These are phyloP conservation scores for Rubroboletus pulcherrimus DNA, from an alignment of 768 basidiomycete species.

Conservation along the genomic window DNA sequence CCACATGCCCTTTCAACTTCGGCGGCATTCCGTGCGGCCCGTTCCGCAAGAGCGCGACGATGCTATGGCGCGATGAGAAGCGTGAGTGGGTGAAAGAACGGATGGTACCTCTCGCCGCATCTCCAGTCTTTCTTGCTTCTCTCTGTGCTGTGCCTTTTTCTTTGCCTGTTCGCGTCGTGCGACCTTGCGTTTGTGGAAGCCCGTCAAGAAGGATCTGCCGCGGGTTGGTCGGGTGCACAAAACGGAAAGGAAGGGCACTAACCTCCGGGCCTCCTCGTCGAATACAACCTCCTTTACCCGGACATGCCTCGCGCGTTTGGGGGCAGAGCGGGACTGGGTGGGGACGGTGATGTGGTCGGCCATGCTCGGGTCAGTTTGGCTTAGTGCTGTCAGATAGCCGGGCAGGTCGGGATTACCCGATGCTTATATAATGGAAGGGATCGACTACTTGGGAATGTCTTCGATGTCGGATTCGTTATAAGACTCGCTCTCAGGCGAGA, in stretches of 20 bases:
- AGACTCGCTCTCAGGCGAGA: constrained; percentile 35
- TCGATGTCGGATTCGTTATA: constrained; percentile 28
- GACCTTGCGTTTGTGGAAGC: constrained; percentile 90
- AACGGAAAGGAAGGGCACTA: constrained; percentile 12
- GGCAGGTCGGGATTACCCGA: constrained; percentile 17
- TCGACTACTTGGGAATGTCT: constrained; percentile 28
- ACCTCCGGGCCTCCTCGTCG: constrained; percentile 83
- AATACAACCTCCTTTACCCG: constrained; percentile 82
- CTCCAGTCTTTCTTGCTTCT: constrained; percentile 72
- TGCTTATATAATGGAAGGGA: constrained; percentile 24
- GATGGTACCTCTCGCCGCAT: constrained; percentile 69
- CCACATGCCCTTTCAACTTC: constrained; percentile 75
- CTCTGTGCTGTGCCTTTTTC: constrained; percentile 68
- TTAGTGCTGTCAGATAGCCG: background rate
- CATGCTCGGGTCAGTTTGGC: constrained; percentile 19
- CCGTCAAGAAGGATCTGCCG: constrained; percentile 82
- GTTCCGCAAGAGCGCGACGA: constrained; percentile 72
- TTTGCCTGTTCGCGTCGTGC: constrained; percentile 76
- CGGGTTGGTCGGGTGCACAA: constrained; percentile 13
- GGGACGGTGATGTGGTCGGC: constrained; percentile 46
- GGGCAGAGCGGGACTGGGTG: constrained; percentile 60
- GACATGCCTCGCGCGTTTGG: constrained; percentile 57
- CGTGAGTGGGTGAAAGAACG: background rate
- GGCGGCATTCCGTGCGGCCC: constrained; percentile 72
- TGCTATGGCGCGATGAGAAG: constrained; percentile 46